These are phyloP conservation scores for Omphalotus guepiniiformis DNA, from an alignment of 768 basidiomycete species.

Conservation along the genomic window DNA sequence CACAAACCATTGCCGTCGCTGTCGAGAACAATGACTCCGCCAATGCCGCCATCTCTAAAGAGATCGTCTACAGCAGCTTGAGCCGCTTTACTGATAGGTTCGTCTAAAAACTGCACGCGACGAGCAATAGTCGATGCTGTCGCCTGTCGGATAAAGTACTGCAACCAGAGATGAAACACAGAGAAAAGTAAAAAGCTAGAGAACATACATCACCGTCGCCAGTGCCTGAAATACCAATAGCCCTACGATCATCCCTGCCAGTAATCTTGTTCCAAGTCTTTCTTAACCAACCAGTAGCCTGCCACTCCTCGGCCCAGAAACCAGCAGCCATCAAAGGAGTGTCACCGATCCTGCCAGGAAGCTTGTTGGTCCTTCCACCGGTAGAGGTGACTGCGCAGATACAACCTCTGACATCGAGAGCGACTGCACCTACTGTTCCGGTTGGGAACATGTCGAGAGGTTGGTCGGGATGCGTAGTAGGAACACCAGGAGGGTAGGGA, in stretches of 20 bases:
- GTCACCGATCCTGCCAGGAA: constrained; percentile 79
- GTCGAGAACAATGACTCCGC: constrained; percentile 76
- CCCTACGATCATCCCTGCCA: constrained; percentile 30
- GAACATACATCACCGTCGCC: constrained; percentile 76
- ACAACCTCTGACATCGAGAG: constrained; percentile 69
- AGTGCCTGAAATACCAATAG: constrained; percentile 77
- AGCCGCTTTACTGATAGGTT: constrained; percentile 55
- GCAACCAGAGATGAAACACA: constrained; percentile 4
- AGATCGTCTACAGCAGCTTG: constrained; percentile 55
- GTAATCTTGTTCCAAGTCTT: constrained; percentile 38
- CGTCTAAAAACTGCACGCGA: constrained; percentile 56
- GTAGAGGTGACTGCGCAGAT: constrained; percentile 74
- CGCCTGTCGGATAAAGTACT: constrained; percentile 77
- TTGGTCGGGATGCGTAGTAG: constrained; percentile 13
- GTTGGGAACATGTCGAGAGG: constrained; percentile 57
- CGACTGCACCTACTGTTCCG: constrained; percentile 85
- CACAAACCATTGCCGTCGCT: constrained; percentile 58
- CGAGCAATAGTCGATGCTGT: constrained; percentile 64
- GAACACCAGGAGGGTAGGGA: constrained; percentile 40
- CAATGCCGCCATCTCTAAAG: constrained; percentile 52
- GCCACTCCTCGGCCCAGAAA: constrained; percentile 86
- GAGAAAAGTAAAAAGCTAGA: neutral
- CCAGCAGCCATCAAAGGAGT: constrained; percentile 76
- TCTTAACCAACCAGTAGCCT: constrained; percentile 23
- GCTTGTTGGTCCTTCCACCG: constrained; percentile 79